Percentiles rank a stretch among this genome's conserved stretches.
phyloP scores from a whole-genome alignment of 768 basidiomycete species.

The Gymnopilus dilepis region DNA sequence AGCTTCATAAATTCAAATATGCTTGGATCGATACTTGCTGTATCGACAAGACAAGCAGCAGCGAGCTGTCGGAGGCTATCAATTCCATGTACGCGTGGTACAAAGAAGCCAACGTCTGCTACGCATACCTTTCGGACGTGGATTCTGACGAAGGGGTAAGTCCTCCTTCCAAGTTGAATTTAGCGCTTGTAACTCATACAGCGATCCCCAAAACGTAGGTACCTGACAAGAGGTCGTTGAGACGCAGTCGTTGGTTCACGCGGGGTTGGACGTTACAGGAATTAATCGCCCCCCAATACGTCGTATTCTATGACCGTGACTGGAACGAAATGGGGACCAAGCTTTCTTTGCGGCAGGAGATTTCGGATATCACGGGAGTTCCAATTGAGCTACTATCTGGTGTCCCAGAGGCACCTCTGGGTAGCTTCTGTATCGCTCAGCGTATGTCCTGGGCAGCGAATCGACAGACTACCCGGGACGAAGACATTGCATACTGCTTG shows the following conservation, averaged over 20 bases:
- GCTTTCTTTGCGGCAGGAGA: background rate
- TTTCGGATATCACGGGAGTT: background rate
- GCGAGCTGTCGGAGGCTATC: no score
- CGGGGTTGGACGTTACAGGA: no score
- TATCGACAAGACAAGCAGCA: conserved; percentile 21
- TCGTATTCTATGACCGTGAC: conserved; percentile 13
- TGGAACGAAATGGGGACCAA: background rate
- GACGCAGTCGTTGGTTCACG: no score
- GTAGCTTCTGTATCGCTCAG: background rate
- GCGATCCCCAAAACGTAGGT: conserved; percentile 14
- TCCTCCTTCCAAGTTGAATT: background rate
- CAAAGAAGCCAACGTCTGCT: conserved; percentile 7
- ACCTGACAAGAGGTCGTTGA: conserved; percentile 20
- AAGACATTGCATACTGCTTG: background rate
- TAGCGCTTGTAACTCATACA: no score
- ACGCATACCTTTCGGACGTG: conserved; percentile 16
- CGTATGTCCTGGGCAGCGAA: background rate
- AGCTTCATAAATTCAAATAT: conserved; percentile 1
- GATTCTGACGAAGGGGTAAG: background rate
- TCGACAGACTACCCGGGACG: background rate
- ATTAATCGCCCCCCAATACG: no score
- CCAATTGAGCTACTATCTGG: background rate
- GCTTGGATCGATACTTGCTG: conserved; percentile 22
- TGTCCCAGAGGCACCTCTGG: background rate
- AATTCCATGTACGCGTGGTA: conserved; percentile 26